phyloP scores from a whole-genome alignment of 257 asterid genomes.

The Prunella vulgaris region DNA sequence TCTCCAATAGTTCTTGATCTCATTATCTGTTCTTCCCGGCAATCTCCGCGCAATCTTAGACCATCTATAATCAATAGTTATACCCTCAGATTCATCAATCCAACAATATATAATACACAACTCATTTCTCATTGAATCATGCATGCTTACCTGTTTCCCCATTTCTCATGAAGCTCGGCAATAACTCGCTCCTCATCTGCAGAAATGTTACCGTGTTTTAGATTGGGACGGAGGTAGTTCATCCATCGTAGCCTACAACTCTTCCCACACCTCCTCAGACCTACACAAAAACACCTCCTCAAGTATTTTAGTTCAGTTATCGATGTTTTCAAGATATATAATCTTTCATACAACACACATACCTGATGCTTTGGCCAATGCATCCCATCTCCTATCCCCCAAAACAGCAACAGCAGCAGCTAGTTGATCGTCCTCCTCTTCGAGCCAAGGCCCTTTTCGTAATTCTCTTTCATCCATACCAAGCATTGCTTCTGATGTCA shows the following conservation, averaged over 20 bases:
- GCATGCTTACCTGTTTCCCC: constrained; percentile 61
- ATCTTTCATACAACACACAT: not conserved
- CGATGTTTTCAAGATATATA: not conserved
- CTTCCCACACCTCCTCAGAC: constrained; percentile 62
- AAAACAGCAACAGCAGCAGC: constrained; percentile 42
- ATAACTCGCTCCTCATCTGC: constrained; percentile 49
- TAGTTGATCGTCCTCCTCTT: constrained; percentile 62
- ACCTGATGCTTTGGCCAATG: constrained; percentile 77
- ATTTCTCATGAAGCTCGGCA: constrained; percentile 47
- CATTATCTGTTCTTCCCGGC: constrained; percentile 84
- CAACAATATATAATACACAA: not conserved
- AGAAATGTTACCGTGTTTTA: constrained; percentile 58
- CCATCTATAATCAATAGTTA: constrained; percentile 42
- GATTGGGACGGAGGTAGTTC: constrained; percentile 67
- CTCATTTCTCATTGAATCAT: not conserved
- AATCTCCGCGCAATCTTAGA: constrained; percentile 60
- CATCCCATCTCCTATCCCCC: constrained; percentile 68
- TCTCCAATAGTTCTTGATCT: constrained; percentile 76
- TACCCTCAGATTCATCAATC: no score
- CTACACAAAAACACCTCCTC: constrained; percentile 24
- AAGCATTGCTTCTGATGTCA: not conserved
- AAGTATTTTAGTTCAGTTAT: not conserved
- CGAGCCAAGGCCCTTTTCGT: constrained; percentile 72
- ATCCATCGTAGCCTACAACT: constrained; percentile 80
- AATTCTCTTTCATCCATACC: constrained; percentile 38